Base-by-base conservation (phyloP, 1,139 yeast species). In the Saccharomyces pastorianus region DNA sequence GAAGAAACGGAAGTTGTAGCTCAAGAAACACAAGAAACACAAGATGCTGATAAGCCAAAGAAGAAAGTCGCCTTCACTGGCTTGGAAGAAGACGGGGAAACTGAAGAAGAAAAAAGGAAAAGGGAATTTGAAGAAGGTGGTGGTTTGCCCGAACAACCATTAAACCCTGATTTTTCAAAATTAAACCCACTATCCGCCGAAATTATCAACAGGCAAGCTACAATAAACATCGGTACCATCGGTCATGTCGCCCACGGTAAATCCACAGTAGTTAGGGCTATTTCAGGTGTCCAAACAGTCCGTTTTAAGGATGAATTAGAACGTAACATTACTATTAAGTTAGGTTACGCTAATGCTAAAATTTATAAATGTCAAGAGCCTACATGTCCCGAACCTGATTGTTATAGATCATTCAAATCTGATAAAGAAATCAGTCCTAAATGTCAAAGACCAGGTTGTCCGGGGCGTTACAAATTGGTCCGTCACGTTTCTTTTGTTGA, bases 211-310 rank as follows among this genome's bases (percentile, higher is more conserved):
- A 88, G 99, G 79, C 99, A 95, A 77, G 99, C 99, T 56, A 95
- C 99, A 54, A 90, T 95, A 69, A 95, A 95, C 74, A 95, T 95
- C 67, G 99, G 99, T 74, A 95, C 99, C 58, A 93, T 93, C 73
- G 99, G 99, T 59, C 99, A 93, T 73, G 99, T 95, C 66, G 99
- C 98, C 56, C 99, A 95, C 78, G 99, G 99, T 76, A 95, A 95
- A 73, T 86, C 96, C 53, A 95, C 99, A 9, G 99, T 95, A 54
- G 99, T 95, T 52, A 88, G 96, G 76, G 99, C 99, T 61, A 95
- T 95, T 63, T 91, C 98, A 2, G 99, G 99, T 56, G 98, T 95
- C 48, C 99, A 93, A 73, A 95, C 99, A 17, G 99, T 95, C 62
- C 88, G 99, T 75, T 95, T 95, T 81, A 93, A 91, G 80, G 96